A percentile compares a stretch with the other conserved stretches of the same genome.
Evolutionary conservation across 352 stramenopile species (phyloP).

Genomic region (Peronosclerospora sorghi): DNA sequence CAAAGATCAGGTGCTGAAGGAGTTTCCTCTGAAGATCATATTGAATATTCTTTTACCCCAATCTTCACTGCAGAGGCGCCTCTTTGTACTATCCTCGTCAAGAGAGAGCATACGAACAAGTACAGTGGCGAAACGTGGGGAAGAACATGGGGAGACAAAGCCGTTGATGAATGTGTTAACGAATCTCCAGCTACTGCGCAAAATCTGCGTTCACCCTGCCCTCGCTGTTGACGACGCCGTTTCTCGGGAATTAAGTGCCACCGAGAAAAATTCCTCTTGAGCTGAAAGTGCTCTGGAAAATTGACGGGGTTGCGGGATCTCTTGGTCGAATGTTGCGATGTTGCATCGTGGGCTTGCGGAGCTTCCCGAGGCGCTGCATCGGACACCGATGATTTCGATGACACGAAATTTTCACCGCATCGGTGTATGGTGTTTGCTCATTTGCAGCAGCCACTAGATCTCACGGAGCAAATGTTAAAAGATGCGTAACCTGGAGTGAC

Average conservation of each 20-base stretch:
- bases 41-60: conserved; percentile 87
- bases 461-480: conserved; percentile 86
- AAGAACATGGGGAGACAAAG: conserved; percentile 1
- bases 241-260: conserved; percentile 9
- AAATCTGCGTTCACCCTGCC: conserved; percentile 92
- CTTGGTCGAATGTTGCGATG: conserved; percentile 60
- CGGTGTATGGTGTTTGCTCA: conserved; percentile 96
- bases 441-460: conserved; percentile 87
- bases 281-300: conserved; percentile 88
- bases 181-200: conserved; percentile 74
- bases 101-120: too few relatives aligned
- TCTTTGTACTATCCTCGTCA: conserved; percentile 63
- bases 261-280: conserved; percentile 17
- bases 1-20: conserved; percentile 93
- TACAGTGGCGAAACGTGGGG: too few relatives aligned
- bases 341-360: conserved; percentile 14
- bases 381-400: not conserved
- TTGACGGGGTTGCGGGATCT: conserved; percentile 71
- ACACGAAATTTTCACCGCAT: conserved; percentile 42
- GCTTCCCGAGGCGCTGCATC: not conserved
- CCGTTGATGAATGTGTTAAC: conserved; percentile 31
- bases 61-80: conserved; percentile 64
- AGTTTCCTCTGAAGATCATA: conserved; percentile 96
- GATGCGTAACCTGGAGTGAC: conserved; percentile 44
- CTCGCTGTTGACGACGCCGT: conserved; percentile 54